Base-by-base conservation (phyloP, 2,329 filamentous ascomycete species). In the Teratosphaeria epicoccoides region DNA sequence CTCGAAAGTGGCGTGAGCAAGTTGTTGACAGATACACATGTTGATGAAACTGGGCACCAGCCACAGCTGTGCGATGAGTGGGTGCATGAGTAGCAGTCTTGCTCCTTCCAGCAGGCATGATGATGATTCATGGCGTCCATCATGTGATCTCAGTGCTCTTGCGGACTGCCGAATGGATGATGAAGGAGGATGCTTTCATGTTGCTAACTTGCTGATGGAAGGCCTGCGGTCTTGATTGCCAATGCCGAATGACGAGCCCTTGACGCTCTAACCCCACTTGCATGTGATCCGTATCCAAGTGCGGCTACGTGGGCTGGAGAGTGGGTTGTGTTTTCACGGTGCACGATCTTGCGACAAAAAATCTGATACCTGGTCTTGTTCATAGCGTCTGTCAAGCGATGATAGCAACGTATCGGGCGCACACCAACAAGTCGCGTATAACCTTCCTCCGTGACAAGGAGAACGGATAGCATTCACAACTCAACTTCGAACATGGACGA, bases 41-140 rank as follows among this genome's bases (percentile, higher is more conserved):
- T 70, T 7, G 59, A 63, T 11, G 70, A 72, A 40, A 46, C 67
- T 1, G 71, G 66, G 59, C 72, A 74, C 72, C 72, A 74, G 22
- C 71, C 71, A 55, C 72, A 74, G 46, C 57, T 52, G 43, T 63
- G 55, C 12, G 53, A 57, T 52, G 57, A 59, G 48, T 60, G 54
- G 22, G 62, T 55, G 51, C 66, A 68, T 4, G 56, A 61, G 12
- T 52, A 26, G 55, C 66, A 68, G 49, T 66, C 59, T 50, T 66
- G 62, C 10, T 58, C 53, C n/a, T 54, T 51, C 66, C 65, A 68
- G 56, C 66, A 68, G 11, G 53, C 53, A 20, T 28, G 24, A 11
- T 33, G 10, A 12, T 25, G 23, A 20, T 33, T 33, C 22, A 24
- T 24, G 14, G 33, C 20, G n/a, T 40, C 33, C 33, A 40, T 40